Percentiles rank a stretch among this genome's conserved stretches.
These are phyloP conservation scores for Fomitopsis serialis DNA, from an alignment of 768 basidiomycete species.

Conservation along the genomic window DNA sequence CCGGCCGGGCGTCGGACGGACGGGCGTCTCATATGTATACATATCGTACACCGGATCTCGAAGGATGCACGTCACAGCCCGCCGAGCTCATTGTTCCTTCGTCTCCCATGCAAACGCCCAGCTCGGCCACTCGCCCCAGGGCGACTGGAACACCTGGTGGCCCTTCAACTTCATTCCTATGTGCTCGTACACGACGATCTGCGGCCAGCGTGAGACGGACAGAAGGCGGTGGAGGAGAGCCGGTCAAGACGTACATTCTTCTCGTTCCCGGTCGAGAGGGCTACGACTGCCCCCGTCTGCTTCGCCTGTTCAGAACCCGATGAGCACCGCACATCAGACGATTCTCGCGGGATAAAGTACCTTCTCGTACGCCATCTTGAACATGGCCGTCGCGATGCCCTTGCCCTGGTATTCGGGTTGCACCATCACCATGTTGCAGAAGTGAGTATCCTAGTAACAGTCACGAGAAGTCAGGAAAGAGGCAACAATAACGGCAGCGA, in stretches of 20 bases:
- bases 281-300: not conserved
- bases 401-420: constrained; percentile 11
- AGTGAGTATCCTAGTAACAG: too few relatives aligned
- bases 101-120: constrained; percentile 12
- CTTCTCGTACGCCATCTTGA: constrained; percentile 6
- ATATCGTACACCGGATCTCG: too few relatives aligned
- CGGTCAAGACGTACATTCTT: not conserved
- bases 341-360: not conserved
- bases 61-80: not conserved
- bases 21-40: too few relatives aligned
- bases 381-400: constrained; percentile 8
- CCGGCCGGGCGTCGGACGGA: too few relatives aligned
- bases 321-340: not conserved
- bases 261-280: constrained; percentile 4
- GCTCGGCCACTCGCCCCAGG: constrained; percentile 13
- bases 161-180: constrained; percentile 11
- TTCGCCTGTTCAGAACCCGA: constrained; percentile 8
- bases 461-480: too few relatives aligned
- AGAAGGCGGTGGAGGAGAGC: too few relatives aligned
- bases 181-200: constrained; percentile 14
- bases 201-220: not conserved
- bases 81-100: not conserved
- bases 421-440: constrained; percentile 13
- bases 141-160: constrained; percentile 10
- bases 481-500: too few relatives aligned